phyloP scores from a whole-genome alignment of 495 filamentous ascomycete genomes.

The Tuber indicum region DNA sequence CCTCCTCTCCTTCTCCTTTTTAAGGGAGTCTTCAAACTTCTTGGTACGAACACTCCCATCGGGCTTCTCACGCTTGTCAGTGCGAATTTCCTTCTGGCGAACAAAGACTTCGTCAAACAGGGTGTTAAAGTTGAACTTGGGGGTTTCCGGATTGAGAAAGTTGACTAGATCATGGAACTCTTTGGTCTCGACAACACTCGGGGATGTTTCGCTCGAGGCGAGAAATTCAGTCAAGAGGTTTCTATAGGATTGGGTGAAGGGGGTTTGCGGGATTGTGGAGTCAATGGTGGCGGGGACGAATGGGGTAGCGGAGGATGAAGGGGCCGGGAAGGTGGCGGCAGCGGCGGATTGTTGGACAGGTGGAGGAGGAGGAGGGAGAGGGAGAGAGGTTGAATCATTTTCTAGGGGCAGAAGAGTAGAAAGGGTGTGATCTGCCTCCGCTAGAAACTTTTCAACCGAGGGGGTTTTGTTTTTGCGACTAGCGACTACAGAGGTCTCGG shows the following conservation, averaged over 20 bases:
- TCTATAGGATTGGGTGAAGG: neutral
- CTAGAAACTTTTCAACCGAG: neutral
- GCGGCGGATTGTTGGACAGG: neutral
- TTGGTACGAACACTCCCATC: constrained; percentile 2
- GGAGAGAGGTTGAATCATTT: neutral
- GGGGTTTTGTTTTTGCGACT: neutral
- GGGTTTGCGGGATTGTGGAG: neutral
- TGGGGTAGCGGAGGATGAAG: neutral
- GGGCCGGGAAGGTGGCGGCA: neutral
- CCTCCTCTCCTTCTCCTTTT: neutral
- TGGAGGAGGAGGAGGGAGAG: neutral
- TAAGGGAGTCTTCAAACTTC: neutral
- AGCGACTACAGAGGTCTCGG: neutral
- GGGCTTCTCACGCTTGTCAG: neutral
- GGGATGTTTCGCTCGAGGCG: neutral
- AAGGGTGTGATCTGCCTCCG: neutral
- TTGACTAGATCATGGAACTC: neutral
- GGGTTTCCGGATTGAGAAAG: neutral
- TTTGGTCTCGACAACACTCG: neutral
- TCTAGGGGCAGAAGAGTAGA: neutral
- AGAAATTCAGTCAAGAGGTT: neutral
- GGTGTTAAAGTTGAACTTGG: neutral
- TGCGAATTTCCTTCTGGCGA: neutral
- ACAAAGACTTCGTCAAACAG: neutral
- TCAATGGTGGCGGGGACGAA: neutral